Percentiles rank a stretch among this genome's conserved stretches.
phyloP scores from a whole-genome alignment of 331 rosid genomes.

The Spiraea crenata region DNA sequence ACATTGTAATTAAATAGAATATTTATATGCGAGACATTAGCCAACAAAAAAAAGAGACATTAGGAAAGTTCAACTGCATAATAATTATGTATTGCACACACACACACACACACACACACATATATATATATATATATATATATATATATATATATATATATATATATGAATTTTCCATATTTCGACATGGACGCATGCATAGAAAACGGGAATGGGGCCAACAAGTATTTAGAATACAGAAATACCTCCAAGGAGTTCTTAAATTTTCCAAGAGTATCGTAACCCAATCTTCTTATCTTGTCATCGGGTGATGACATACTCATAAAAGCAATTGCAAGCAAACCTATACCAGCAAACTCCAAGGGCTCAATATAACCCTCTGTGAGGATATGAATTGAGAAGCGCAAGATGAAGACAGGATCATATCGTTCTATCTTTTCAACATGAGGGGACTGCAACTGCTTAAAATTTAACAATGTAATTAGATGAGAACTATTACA shows the following conservation, averaged over 20 bases:
- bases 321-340: conserved; percentile 82
- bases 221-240: conserved; percentile 8
- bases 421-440: conserved; percentile 54
- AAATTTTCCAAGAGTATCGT: conserved; percentile 53
- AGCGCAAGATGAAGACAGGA: conserved; percentile 81
- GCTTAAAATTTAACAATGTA: conserved; percentile 25
- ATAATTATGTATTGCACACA: neutral
- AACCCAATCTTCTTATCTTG: conserved; percentile 72
- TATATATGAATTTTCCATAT: too few relatives aligned
- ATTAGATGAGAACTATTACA: conserved; percentile 34
- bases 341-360: conserved; percentile 81
- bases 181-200: neutral
- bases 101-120: neutral
- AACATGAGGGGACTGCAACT: conserved; percentile 37
- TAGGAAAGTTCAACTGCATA: neutral
- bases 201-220: neutral
- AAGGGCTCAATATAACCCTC: conserved; percentile 66
- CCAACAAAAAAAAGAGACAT: too few relatives aligned
- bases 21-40: neutral
- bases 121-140: too few relatives aligned
- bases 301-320: conserved; percentile 76
- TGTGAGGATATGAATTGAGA: conserved; percentile 65
- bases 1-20: neutral
- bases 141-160: too few relatives aligned
- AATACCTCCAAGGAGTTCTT: conserved; percentile 66